phyloP scores from a whole-genome alignment of 192 early-diverging fungal genomes.

The Geranomyces variabilis region DNA sequence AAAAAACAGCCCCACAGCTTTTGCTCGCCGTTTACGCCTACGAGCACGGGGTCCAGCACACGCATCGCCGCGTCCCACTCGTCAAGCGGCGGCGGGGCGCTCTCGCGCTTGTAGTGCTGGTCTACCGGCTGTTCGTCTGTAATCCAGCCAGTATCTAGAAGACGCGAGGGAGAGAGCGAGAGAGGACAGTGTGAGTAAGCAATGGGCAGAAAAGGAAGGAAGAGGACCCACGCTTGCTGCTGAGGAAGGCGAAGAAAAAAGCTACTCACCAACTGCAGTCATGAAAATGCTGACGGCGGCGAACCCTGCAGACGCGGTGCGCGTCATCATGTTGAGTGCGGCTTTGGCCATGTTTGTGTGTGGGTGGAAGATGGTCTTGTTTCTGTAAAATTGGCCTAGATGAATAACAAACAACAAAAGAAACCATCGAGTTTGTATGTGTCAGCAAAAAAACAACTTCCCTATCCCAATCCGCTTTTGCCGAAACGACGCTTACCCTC shows the following conservation, averaged over 20 bases:
- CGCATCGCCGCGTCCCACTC: conserved; percentile 61
- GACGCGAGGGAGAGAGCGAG: too few species aligned
- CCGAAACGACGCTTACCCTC: conserved; percentile 25
- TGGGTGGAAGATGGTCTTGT: conserved; percentile 46
- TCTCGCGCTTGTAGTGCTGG: conserved; percentile 44
- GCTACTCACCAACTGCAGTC: conserved; percentile 49
- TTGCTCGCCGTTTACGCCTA: conserved; percentile 53
- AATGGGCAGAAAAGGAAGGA: too few species aligned
- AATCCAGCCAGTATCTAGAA: conserved; percentile 59
- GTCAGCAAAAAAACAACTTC: too few species aligned
- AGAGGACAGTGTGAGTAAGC: too few species aligned
- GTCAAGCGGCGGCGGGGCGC: conserved; percentile 55
- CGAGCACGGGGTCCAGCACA: conserved; percentile 55
- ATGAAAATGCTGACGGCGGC: conserved; percentile 54
- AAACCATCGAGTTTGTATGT: too few species aligned
- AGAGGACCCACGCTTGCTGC: too few species aligned
- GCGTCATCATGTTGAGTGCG: conserved; percentile 62
- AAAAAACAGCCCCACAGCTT: conserved; percentile 58
- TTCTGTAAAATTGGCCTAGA: conserved; percentile 60
- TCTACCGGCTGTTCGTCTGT: conserved; percentile 62
- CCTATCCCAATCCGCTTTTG: too few species aligned
- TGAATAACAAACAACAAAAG: too few species aligned
- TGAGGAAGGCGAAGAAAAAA: too few species aligned
- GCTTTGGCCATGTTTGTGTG: conserved; percentile 38
- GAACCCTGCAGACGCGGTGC: conserved; percentile 54